phyloP scores from a whole-genome alignment of 148 eudicot genomes.

The Nepenthes gracilis region DNA sequence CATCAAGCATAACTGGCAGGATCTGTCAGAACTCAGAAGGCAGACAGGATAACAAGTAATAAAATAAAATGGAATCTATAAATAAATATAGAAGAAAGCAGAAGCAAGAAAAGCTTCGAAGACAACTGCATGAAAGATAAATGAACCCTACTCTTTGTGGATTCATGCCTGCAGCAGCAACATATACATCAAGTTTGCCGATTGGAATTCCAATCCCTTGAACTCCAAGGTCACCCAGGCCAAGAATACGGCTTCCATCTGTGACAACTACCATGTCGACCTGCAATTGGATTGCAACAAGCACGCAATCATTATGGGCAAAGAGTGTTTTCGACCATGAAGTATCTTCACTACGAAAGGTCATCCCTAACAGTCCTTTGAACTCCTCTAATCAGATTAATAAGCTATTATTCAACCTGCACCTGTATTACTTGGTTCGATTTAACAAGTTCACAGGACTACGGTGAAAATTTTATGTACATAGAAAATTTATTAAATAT shows the following conservation, averaged over 20 bases:
- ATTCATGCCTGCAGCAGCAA: conserved; percentile 99
- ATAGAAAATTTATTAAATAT: too few relatives aligned
- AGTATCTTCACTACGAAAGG: background rate
- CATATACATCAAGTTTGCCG: conserved; percentile 96
- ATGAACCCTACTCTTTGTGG: conserved; percentile 63
- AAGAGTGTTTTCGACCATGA: conserved; percentile 1
- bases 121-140: conserved; percentile 1
- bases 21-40: conserved; percentile 30
- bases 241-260: conserved; percentile 99
- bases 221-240: conserved; percentile 97
- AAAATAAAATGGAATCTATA: background rate
- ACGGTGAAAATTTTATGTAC: too few relatives aligned
- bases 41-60: background rate
- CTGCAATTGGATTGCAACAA: conserved; percentile 29
- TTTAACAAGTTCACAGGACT: too few relatives aligned
- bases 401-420: too few relatives aligned
- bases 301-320: conserved; percentile 1
- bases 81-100: background rate
- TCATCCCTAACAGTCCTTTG: too few relatives aligned
- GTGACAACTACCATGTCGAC: conserved; percentile 99
- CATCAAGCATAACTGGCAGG: conserved; percentile 97
- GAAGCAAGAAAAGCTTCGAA: background rate
- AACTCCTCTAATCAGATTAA: too few relatives aligned
- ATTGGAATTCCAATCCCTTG: conserved; percentile 98
- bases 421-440: too few relatives aligned